A percentile compares a stretch with the other conserved stretches of the same genome.
These are phyloP conservation scores for Beverwykella pulmonaria DNA, from an alignment of 495 filamentous ascomycete genomes.

Conservation along the genomic window DNA sequence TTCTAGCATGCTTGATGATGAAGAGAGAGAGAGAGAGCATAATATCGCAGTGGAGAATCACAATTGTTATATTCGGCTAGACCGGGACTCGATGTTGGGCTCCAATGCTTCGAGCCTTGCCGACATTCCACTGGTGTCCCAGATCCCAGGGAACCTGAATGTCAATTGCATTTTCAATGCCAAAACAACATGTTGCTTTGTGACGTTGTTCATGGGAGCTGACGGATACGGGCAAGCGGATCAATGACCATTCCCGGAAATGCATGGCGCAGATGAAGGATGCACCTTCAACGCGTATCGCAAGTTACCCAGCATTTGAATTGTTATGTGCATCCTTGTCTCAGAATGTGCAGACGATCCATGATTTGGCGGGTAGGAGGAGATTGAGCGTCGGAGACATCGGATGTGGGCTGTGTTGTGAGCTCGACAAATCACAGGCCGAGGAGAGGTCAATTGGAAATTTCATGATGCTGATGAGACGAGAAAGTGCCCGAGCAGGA, in stretches of 20 bases:
- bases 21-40: no score
- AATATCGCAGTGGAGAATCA: no score
- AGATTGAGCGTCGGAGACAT: constrained; percentile 13
- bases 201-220: not conserved
- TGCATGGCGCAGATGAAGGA: no score
- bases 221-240: constrained; percentile 1
- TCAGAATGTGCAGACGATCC: constrained; percentile 11
- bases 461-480: constrained; percentile 17
- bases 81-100: no score
- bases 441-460: not conserved
- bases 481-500: no score
- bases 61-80: no score
- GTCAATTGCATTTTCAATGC: no score
- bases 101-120: no score
- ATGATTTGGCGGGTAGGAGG: constrained; percentile 7
- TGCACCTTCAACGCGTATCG: not conserved
- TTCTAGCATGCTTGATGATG: no score
- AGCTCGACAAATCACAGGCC: constrained; percentile 13
- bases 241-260: not conserved
- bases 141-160: no score
- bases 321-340: constrained; percentile 18
- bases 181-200: no score
- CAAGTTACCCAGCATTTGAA: not conserved
- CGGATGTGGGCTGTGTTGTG: constrained; percentile 16
- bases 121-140: no score